phyloP scores from a whole-genome alignment of 208 protist species.

The Jaenimonas drosophilae region DNA sequence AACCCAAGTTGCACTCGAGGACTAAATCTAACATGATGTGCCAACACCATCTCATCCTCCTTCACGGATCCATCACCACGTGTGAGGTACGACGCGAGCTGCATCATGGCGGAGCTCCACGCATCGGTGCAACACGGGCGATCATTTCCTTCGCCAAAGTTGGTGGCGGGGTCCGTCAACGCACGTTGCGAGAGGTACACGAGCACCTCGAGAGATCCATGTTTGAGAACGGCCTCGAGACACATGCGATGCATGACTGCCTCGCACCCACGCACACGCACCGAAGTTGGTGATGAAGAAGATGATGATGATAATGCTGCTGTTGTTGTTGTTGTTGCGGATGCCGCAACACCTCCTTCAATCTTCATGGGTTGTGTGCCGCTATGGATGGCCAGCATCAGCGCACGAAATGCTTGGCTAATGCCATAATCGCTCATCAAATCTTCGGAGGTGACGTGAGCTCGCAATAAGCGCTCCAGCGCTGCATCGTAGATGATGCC shows the following conservation, averaged over 20 bases:
- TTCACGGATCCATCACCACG: too few species aligned
- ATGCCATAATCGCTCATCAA: conserved; percentile 60
- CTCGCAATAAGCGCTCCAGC: conserved; percentile 44
- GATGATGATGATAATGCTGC: too few species aligned
- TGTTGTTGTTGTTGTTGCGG: too few species aligned
- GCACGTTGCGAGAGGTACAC: conserved; percentile 50
- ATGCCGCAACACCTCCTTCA: too few species aligned
- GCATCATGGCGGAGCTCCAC: conserved; percentile 46
- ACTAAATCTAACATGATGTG: too few species aligned
- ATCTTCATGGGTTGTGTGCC: too few species aligned
- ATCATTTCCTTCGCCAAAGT: conserved; percentile 75
- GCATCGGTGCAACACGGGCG: conserved; percentile 53
- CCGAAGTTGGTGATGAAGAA: not conserved
- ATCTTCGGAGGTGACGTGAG: conserved; percentile 37
- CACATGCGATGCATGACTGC: conserved; percentile 41
- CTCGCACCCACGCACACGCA: conserved; percentile 21
- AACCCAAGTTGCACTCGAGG: too few species aligned
- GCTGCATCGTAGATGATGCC: conserved; percentile 43
- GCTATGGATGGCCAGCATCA: too few species aligned
- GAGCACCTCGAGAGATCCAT: conserved; percentile 10
- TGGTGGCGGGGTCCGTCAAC: conserved; percentile 42
- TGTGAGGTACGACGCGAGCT: not conserved
- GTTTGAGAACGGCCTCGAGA: conserved; percentile 9
- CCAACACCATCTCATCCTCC: too few species aligned
- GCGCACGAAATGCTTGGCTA: conserved; percentile 49